A percentile compares a stretch with the other conserved stretches of the same genome.
Conservation (phyloP, 129 eudicot species). For the Escallonia rubra region DNA sequence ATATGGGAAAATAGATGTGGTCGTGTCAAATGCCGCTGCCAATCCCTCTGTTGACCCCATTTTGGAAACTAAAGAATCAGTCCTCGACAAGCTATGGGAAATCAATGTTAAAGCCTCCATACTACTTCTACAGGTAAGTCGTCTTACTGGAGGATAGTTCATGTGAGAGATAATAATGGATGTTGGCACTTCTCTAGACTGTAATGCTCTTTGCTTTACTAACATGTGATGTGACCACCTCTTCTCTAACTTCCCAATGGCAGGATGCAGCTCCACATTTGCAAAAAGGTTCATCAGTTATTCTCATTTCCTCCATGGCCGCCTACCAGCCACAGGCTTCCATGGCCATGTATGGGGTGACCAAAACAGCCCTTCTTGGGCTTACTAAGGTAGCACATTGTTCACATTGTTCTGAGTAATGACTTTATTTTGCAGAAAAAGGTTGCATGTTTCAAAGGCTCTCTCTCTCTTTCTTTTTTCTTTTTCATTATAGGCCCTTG, state of each 20-base stretch:
- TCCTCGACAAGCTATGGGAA: constrained; percentile 94
- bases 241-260: not conserved
- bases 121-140: constrained; percentile 68
- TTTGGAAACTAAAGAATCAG: constrained; percentile 65
- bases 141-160: constrained; percentile 3
- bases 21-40: constrained; percentile 95
- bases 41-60: constrained; percentile 68
- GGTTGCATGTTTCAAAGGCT: not conserved
- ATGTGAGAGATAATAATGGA: too few species aligned
- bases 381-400: constrained; percentile 67
- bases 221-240: too few species aligned
- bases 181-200: too few species aligned
- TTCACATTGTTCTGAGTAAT: not conserved
- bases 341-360: constrained; percentile 90
- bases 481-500: constrained; percentile 66
- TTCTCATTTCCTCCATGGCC: constrained; percentile 61
- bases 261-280: constrained; percentile 87
- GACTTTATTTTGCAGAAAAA: not conserved
- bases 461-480: too few species aligned
- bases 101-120: constrained; percentile 75
- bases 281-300: constrained; percentile 58
- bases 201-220: too few species aligned
- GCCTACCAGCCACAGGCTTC: constrained; percentile 47
- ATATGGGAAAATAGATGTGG: constrained; percentile 84
- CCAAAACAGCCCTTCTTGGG: constrained; percentile 94